A percentile compares a stretch with the other conserved stretches of the same genome.
Conservation (phyloP, 2,329 filamentous ascomycete genomes). For the Colletotrichum navitas region DNA sequence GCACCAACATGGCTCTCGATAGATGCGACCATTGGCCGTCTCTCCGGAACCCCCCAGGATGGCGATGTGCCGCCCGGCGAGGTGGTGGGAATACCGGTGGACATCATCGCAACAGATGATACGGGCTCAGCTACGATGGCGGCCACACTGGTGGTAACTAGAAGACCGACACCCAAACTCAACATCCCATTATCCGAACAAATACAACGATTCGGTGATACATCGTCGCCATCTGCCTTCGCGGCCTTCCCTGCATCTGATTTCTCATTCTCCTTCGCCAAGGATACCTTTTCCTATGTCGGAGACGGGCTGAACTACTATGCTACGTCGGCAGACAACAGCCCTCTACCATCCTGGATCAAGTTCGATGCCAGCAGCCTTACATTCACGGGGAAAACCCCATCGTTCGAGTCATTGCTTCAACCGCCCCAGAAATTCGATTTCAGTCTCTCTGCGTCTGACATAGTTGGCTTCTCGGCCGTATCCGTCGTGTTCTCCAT, state of each 20-base stretch:
- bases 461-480: constrained; percentile 82
- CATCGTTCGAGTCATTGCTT: constrained; percentile 71
- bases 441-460: constrained; percentile 81
- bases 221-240: constrained; percentile 71
- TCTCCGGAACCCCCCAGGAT: constrained; percentile 77
- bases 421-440: constrained; percentile 79
- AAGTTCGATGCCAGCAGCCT: constrained; percentile 75
- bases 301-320: constrained; percentile 75
- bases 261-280: constrained; percentile 67
- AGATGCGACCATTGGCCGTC: constrained; percentile 71
- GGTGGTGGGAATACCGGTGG: constrained; percentile 71
- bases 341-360: constrained; percentile 89
- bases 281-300: constrained; percentile 72
- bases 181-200: constrained; percentile 69
- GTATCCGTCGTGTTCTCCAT: constrained; percentile 76
- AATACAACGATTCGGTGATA: constrained; percentile 68
- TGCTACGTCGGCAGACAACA: constrained; percentile 79
- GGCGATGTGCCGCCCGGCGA: constrained; percentile 62
- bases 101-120: constrained; percentile 76
- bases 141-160: constrained; percentile 78
- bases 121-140: constrained; percentile 73
- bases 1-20: constrained; percentile 82
- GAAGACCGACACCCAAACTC: constrained; percentile 65
- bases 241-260: constrained; percentile 65
- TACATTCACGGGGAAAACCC: constrained; percentile 78